These are phyloP conservation scores for Eustoma russellianum DNA, from an alignment of 257 asterid genomes.

Conservation along the genomic window DNA sequence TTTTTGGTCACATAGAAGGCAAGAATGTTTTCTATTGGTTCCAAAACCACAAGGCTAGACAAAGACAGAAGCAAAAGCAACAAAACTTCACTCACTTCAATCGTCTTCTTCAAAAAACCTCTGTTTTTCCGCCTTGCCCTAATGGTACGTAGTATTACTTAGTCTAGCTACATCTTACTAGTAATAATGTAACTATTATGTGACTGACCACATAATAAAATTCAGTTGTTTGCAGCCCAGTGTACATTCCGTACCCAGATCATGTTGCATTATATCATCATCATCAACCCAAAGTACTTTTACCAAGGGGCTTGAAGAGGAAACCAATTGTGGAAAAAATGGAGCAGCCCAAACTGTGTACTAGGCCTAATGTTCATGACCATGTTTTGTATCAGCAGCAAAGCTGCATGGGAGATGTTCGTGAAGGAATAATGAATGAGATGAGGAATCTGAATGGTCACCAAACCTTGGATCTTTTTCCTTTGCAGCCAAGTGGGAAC, in stretches of 20 bases:
- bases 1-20: constrained; percentile 74
- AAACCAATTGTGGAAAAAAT: no score
- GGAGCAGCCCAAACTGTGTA: constrained; percentile 2
- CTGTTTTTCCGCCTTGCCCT: constrained; percentile 25
- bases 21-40: constrained; percentile 92
- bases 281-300: constrained; percentile 29
- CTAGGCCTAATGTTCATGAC: not conserved
- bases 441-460: constrained; percentile 11
- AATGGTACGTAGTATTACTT: constrained; percentile 21
- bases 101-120: constrained; percentile 26
- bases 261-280: constrained; percentile 15
- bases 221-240: constrained; percentile 55
- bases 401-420: not conserved
- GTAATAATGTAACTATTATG: not conserved
- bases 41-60: constrained; percentile 87
- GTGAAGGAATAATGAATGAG: not conserved
- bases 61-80: constrained; percentile 83
- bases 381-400: constrained; percentile 10
- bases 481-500: constrained; percentile 61
- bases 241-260: constrained; percentile 32
- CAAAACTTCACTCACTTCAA: constrained; percentile 30
- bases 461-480: constrained; percentile 73
- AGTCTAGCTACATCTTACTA: not conserved
- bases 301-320: constrained; percentile 31
- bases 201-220: not conserved